A percentile compares a stretch with the other conserved stretches of the same genome.
phyloP scores from a whole-genome alignment of 2,329 filamentous ascomycete species.

The Ascochyta rabiei region DNA sequence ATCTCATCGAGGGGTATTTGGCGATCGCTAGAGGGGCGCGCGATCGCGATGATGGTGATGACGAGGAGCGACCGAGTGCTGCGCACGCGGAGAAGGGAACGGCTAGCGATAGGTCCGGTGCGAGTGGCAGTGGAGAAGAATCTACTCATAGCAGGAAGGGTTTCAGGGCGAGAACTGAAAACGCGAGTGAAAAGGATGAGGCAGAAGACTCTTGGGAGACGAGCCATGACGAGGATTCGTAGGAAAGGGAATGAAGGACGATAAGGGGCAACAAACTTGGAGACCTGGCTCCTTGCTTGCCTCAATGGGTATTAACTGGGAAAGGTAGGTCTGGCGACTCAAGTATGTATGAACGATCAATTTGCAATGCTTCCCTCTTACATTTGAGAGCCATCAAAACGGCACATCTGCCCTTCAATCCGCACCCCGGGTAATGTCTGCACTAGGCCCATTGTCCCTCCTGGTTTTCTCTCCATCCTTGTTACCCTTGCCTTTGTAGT shows the following conservation, averaged over 20 bases:
- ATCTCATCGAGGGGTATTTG: not conserved
- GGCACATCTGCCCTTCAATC: not conserved
- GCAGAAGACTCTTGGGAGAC: not conserved
- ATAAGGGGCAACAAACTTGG: not conserved
- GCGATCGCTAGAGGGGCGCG: not conserved
- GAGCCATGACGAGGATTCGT: not conserved
- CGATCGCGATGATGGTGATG: not conserved
- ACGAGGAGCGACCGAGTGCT: too few relatives aligned
- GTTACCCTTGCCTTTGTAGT: slow-evolving; percentile 22
- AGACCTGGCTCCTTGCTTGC: not conserved
- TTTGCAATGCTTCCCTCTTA: not conserved
- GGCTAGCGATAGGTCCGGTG: not conserved
- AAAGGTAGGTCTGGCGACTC: not conserved
- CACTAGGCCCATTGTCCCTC: not conserved
- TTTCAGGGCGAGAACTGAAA: too few relatives aligned
- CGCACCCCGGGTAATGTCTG: not conserved
- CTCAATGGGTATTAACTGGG: not conserved
- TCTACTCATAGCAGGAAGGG: not conserved
- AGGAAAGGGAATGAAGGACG: not conserved
- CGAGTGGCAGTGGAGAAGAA: not conserved
- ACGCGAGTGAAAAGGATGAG: not conserved
- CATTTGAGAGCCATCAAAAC: not conserved
- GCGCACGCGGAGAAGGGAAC: not conserved
- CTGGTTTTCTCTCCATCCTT: not conserved
- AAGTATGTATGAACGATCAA: not conserved